Evolutionary conservation across 768 basidiomycete species (phyloP), one percentile per base, ranked within the genome.

Genomic region (Leccinellum rugosiceps): DNA sequence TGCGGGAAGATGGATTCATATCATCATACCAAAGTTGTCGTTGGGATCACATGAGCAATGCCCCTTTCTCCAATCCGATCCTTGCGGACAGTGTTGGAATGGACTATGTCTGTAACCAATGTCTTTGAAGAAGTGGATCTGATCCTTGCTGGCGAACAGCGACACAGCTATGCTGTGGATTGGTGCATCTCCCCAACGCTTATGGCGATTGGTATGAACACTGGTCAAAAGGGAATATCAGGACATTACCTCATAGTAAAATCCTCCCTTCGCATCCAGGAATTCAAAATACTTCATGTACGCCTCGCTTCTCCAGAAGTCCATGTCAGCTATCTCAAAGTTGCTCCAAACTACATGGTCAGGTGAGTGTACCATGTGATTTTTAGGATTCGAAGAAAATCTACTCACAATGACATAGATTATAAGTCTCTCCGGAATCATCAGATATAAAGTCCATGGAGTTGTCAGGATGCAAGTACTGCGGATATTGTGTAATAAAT

Each of bases 61-160:
- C 31, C 92, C 92, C 59, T 78, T 79, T 50, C 77, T 76, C 74
- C 94, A 92, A 6, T 81, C 70, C n/a, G 78, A 80, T 21, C 85
- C 86, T 72, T 86, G 83, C 0, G 88, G 88, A 70, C 95, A 94
- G 71, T 94, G 93, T 71, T 94, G 91, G 83, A 98, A 98, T 11
- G 94, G 92, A 64, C 92, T 87, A 65, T 98, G 94, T 32, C 86
- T 81, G 70, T 97, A 98, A 3, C 87, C 95, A 53, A 98, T 92
- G 67, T 98, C 94, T 61, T 88, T 83, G 79, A 98, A 98, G 77
- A 92, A 98, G 72, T 97, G 92, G 35, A 98, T 86, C 72, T 94
- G 90, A 17, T 92, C 88, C 69, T 91, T 94, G 69, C 80, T 81
- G 0, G 92, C 88, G 63, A 98, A 92, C 11, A 98, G 77, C 0